phyloP scores from a whole-genome alignment of 805 yeast genomes.

The Sugiyamaella boreocaroliniensis region DNA sequence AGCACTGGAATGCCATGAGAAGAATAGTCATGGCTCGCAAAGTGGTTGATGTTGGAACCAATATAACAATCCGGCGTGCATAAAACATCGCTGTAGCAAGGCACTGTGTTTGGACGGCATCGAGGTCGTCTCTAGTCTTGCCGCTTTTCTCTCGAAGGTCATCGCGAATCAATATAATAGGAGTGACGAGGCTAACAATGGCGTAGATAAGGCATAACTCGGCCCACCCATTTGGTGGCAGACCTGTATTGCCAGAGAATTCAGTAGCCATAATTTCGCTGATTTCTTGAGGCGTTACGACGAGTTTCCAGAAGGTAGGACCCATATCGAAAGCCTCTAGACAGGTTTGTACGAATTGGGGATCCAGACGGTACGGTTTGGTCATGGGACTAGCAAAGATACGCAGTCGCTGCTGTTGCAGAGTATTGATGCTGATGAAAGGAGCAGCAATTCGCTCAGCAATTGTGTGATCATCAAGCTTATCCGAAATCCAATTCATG shows the following conservation, averaged over 20 bases:
- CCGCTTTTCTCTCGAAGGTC: not conserved
- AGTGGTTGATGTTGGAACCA: conserved; percentile 5
- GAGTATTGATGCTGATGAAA: conserved; percentile 6
- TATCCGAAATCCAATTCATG: conserved; percentile 34
- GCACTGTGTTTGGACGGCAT: not conserved
- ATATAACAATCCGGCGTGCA: conserved; percentile 5
- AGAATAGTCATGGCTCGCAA: conserved; percentile 9
- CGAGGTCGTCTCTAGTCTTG: not conserved
- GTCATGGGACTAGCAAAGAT: conserved; percentile 5
- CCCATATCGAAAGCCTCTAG: conserved; percentile 1
- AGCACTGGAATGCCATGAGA: conserved; percentile 10
- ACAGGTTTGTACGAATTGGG: not conserved
- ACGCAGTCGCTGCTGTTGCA: conserved; percentile 6
- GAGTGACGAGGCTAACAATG: conserved; percentile 4
- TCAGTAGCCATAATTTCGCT: conserved; percentile 7
- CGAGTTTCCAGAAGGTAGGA: conserved; percentile 6
- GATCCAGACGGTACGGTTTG: conserved; percentile 5
- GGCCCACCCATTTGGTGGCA: conserved; percentile 16
- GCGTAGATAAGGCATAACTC: conserved; percentile 12
- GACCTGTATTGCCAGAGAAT: not conserved
- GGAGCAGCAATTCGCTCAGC: conserved; percentile 6
- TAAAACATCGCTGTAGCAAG: conserved; percentile 9
- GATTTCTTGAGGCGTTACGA: conserved; percentile 9
- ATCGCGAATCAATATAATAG: conserved; percentile 1
- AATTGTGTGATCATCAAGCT: conserved; percentile 15